A percentile compares a stretch with the other conserved stretches of the same genome.
These are phyloP conservation scores for Umbilicus rupestris DNA, from an alignment of 164 flowering plant genomes.

Conservation along the genomic window DNA sequence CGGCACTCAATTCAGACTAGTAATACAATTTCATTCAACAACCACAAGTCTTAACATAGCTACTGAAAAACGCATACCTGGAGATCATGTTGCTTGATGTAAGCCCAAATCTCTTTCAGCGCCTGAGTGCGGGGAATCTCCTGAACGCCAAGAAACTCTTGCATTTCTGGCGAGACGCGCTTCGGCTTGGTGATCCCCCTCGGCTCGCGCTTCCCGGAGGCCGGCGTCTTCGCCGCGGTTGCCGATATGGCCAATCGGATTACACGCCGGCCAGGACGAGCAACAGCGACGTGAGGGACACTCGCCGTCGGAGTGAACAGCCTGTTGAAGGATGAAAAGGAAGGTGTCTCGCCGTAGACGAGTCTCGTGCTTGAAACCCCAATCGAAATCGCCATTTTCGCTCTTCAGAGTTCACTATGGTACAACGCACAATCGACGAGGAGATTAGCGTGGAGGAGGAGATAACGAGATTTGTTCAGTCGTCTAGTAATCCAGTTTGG, in stretches of 20 bases:
- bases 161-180: constrained; percentile 65
- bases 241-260: constrained; percentile 25
- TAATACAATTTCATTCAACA: neutral
- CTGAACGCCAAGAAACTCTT: constrained; percentile 55
- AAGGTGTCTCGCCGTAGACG: constrained; percentile 15
- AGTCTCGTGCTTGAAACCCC: constrained; percentile 19
- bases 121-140: constrained; percentile 90
- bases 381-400: constrained; percentile 25
- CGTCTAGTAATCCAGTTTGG: too few species aligned
- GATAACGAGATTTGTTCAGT: neutral
- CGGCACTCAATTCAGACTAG: neutral
- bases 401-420: neutral
- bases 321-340: constrained; percentile 6
- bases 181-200: constrained; percentile 77
- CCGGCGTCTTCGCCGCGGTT: constrained; percentile 37
- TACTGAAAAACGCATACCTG: constrained; percentile 35
- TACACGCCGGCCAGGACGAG: constrained; percentile 18
- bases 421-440: neutral
- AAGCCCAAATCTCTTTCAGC: constrained; percentile 82
- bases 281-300: neutral
- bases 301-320: constrained; percentile 4
- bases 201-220: constrained; percentile 35
- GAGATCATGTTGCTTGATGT: constrained; percentile 74
- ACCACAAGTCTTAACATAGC: neutral
- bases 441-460: too few species aligned